A percentile compares a stretch with the other conserved stretches of the same genome.
Conservation (phyloP, 139 green algal genomes). For the Auxenochlorella protothecoides region DNA sequence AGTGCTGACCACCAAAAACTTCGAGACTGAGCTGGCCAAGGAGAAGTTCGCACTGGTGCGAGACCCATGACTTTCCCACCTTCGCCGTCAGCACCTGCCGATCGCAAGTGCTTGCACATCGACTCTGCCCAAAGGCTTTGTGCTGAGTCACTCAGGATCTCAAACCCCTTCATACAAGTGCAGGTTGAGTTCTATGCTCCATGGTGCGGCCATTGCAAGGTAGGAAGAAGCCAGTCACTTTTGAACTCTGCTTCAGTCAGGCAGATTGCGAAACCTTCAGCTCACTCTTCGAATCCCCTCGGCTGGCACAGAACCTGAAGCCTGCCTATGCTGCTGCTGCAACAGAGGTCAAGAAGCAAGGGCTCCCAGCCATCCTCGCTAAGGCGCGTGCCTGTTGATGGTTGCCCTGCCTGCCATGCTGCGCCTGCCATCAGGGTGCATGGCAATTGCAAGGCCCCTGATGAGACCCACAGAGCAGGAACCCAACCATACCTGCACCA, state of each 20-base stretch:
- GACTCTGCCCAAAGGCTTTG: too few species aligned
- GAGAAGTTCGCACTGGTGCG: constrained; percentile 58
- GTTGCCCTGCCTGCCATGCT: too few species aligned
- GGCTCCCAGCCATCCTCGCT: constrained; percentile 43
- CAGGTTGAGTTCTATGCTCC: constrained; percentile 69
- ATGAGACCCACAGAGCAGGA: too few species aligned
- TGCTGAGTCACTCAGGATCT: too few species aligned
- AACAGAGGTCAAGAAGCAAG: constrained; percentile 44
- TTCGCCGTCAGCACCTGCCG: too few species aligned
- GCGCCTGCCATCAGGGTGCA: too few species aligned
- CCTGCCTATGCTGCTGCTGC: constrained; percentile 65
- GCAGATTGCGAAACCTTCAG: too few species aligned
- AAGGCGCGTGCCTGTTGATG: constrained; percentile 38
- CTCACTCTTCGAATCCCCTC: too few species aligned
- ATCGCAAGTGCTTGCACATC: not conserved
- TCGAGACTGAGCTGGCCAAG: constrained; percentile 35
- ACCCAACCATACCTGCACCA: constrained; percentile 4
- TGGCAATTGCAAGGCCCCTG: too few species aligned
- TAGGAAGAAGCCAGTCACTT: constrained; percentile 2
- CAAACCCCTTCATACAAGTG: not conserved
- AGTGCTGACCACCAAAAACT: constrained; percentile 59
- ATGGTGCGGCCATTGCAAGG: constrained; percentile 74
- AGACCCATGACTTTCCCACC: not conserved
- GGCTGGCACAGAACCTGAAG: constrained; percentile 42
- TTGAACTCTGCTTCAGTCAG: too few species aligned